Base-by-base conservation (phyloP, 1,139 yeast species). In the Meyerozyma smithsonii region DNA sequence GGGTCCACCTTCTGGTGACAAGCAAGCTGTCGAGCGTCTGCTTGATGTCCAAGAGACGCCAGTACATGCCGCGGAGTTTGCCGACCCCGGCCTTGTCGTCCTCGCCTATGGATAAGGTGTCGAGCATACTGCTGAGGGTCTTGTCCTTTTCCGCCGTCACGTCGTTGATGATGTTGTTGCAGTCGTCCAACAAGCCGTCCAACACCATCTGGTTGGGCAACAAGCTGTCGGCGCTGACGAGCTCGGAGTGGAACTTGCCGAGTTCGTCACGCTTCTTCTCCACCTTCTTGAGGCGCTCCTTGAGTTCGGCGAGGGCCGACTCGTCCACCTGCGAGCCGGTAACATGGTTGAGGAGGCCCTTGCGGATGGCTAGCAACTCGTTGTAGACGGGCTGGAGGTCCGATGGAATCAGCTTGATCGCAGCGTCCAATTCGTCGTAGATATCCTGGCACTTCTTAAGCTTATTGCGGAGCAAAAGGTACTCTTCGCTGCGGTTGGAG, bases 1-100 rank as follows among this genome's bases (percentile, higher is more conserved):
- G 70, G 2, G 97, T 90, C 98, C 98, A 92, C 59, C 97, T 78
- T 63, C 96, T 81, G 3, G 98, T 92, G 26, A 92, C 79, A 48
- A 89, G 70, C 49, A 92, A 67, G 50, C 86, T 87, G 52, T 87
- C 96, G 46, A 92, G 69, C 16, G 81, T 82, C 19, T 78, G 70
- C 59, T 88, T 87, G 50, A 88, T 70, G 35, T 74, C 78, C 28
- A 78, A 66, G 48, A 92, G 68, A 46, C 61, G 58, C 28, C 56
- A 50, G 50, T 68, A 69, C 19, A 70, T 50, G 14, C 39, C 38
- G 36, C 52, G 52, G 35, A 64, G 55, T 12, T 47, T 43, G 42
- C 40, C 49, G 21, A 49, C 47, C 15, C 42, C 42, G 16, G 40
- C 45, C 17, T 36, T 39, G 15, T 40, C 47, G 17, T 46, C 49